These are phyloP conservation scores for Kentomonas sorsogonicus DNA, from an alignment of 208 protist genomes.

Conservation along the genomic window DNA sequence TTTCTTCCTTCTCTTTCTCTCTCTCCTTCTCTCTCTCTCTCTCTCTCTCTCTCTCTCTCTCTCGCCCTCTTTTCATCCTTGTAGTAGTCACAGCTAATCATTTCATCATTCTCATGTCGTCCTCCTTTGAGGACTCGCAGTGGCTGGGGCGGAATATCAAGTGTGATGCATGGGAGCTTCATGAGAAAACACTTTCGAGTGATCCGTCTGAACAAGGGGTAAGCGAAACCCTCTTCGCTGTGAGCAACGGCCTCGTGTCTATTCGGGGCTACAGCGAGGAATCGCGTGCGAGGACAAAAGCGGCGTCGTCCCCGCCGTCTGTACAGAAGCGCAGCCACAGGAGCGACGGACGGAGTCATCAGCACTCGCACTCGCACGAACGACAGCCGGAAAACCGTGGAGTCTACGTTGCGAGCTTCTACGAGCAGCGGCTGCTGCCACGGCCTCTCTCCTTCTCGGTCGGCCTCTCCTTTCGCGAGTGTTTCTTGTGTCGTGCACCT, in stretches of 20 bases:
- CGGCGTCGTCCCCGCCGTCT: not conserved
- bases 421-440: slow-evolving; percentile 50
- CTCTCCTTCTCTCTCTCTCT: not conserved
- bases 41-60: slow-evolving; percentile 5
- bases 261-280: slow-evolving; percentile 80
- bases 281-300: slow-evolving; percentile 13
- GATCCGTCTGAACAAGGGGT: slow-evolving; percentile 33
- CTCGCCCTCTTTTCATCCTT: not conserved
- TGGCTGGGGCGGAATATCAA: slow-evolving; percentile 10
- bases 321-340: slow-evolving; percentile 7
- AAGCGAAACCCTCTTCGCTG: slow-evolving; percentile 76
- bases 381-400: slow-evolving; percentile 16
- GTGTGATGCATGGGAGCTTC: slow-evolving; percentile 59
- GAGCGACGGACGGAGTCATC: not conserved
- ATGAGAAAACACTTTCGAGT: slow-evolving; percentile 41
- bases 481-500: slow-evolving; percentile 65
- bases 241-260: slow-evolving; percentile 78
- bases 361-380: not conserved
- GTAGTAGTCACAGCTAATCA: not conserved
- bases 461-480: slow-evolving; percentile 36
- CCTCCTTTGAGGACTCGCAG: not conserved
- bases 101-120: not conserved
- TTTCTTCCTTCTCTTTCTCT: slow-evolving; percentile 5
- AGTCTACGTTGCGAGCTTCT: slow-evolving; percentile 65
- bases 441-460: slow-evolving; percentile 24